Percentiles rank a stretch among this genome's conserved stretches.
Evolutionary conservation across 495 filamentous ascomycete species (phyloP).

Genomic region (Thozetella sp.): DNA sequence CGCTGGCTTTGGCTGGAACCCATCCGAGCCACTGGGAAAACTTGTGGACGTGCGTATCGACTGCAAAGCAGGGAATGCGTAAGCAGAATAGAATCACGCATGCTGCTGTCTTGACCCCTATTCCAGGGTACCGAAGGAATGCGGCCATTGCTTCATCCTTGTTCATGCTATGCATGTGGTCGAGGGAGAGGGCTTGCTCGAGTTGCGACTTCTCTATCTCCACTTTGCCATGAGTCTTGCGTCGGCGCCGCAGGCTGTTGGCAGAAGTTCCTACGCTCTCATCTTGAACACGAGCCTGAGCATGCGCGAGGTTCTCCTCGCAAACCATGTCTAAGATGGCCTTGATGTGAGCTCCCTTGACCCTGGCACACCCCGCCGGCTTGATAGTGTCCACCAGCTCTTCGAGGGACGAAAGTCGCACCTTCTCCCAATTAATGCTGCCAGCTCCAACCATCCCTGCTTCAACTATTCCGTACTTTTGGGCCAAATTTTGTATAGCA

Average conservation of each 20-base stretch:
- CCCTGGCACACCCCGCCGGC: slow-evolving; percentile 66
- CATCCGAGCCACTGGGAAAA: slow-evolving; percentile 85
- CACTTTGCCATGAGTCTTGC: slow-evolving; percentile 29
- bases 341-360: slow-evolving; percentile 77
- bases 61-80: slow-evolving; percentile 75
- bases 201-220: slow-evolving; percentile 25
- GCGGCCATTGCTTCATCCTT: slow-evolving; percentile 72
- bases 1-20: slow-evolving; percentile 65
- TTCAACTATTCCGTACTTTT: slow-evolving; percentile 60
- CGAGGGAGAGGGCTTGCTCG: slow-evolving; percentile 57
- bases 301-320: slow-evolving; percentile 56
- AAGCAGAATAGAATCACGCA: slow-evolving; percentile 86
- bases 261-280: slow-evolving; percentile 5
- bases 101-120: slow-evolving; percentile 89
- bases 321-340: slow-evolving; percentile 79
- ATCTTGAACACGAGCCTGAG: slow-evolving; percentile 1
- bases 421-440: slow-evolving; percentile 85
- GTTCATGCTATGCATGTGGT: slow-evolving; percentile 71
- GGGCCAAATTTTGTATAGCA: slow-evolving; percentile 72
- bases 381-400: slow-evolving; percentile 76
- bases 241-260: slow-evolving; percentile 19
- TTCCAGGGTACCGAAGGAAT: slow-evolving; percentile 77
- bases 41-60: slow-evolving; percentile 84
- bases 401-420: slow-evolving; percentile 61
- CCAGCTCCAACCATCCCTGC: slow-evolving; percentile 54